Evolutionary conservation across 331 rosid genomes (phyloP).

Genomic region (Cydonia oblonga): DNA sequence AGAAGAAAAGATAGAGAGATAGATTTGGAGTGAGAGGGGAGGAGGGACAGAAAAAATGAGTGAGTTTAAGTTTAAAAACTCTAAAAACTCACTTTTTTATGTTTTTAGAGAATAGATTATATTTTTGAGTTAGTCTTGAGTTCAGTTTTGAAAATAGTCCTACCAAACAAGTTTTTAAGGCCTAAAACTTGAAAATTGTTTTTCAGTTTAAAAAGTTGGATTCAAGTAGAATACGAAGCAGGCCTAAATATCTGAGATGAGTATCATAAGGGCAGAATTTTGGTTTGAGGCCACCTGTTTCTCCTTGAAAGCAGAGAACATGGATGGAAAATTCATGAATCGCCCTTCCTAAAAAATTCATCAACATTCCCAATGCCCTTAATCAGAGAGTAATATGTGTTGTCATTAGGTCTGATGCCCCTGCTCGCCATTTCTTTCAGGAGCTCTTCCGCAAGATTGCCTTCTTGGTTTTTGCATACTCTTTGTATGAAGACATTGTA

Average conservation of each 20-base stretch:
- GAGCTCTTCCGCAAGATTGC: conserved; percentile 71
- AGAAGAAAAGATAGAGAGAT: too few relatives aligned
- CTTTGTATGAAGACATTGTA: conserved; percentile 83
- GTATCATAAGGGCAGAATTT: neutral
- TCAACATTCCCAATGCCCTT: conserved; percentile 41
- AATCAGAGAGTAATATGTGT: conserved; percentile 51
- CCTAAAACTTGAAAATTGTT: too few relatives aligned
- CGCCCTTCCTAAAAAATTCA: conserved; percentile 19
- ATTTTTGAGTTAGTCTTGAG: too few relatives aligned
- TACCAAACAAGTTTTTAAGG: too few relatives aligned
- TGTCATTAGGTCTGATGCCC: conserved; percentile 72
- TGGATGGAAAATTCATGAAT: conserved; percentile 11
- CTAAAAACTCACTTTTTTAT: too few relatives aligned
- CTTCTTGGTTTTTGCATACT: conserved; percentile 57
- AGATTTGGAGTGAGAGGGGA: too few relatives aligned
- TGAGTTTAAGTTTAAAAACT: too few relatives aligned
- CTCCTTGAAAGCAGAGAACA: conserved; percentile 3
- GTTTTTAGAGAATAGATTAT: too few relatives aligned
- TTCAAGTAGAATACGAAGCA: too few relatives aligned
- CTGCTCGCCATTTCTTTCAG: conserved; percentile 69
- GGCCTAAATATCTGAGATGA: conserved; percentile 5
- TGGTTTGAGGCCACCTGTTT: conserved; percentile 9
- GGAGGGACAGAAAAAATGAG: too few relatives aligned
- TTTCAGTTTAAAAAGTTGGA: too few relatives aligned
- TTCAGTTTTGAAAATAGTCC: too few relatives aligned